Percentiles rank a stretch among this genome's conserved stretches.
Evolutionary conservation across 352 stramenopile genomes (phyloP).

Genomic region (Pythium periplocum): DNA sequence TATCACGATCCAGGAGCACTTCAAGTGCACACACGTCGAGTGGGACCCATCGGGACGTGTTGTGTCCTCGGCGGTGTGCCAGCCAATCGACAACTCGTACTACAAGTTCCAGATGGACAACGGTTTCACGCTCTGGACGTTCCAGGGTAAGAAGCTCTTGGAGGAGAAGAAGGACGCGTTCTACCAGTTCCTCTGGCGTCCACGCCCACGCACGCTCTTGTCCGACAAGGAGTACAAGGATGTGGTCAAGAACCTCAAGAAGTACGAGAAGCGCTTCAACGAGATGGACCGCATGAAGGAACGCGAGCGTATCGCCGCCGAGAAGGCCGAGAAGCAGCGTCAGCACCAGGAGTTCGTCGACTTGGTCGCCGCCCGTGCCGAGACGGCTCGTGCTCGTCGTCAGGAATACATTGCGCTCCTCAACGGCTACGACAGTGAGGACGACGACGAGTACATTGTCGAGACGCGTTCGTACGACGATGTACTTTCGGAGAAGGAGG

Average conservation of each 20-base stretch:
- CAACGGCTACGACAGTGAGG: slow-evolving; percentile 76
- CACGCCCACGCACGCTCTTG: slow-evolving; percentile 91
- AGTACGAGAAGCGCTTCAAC: slow-evolving; percentile 92
- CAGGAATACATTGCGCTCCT: slow-evolving; percentile 65
- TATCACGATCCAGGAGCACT: slow-evolving; percentile 96
- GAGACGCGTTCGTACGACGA: slow-evolving; percentile 72
- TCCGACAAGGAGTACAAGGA: slow-evolving; percentile 91
- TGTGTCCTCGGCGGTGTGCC: slow-evolving; percentile 93
- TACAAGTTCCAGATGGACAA: slow-evolving; percentile 99
- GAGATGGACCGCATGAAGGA: slow-evolving; percentile 84
- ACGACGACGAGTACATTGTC: slow-evolving; percentile 82
- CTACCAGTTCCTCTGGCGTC: slow-evolving; percentile 92
- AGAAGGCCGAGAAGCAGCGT: slow-evolving; percentile 67
- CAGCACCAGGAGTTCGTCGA: slow-evolving; percentile 68
- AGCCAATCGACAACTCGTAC: slow-evolving; percentile 93
- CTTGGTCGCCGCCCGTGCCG: slow-evolving; percentile 42
- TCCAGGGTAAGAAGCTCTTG: slow-evolving; percentile 94
- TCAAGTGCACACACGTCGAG: slow-evolving; percentile 96
- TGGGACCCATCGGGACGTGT: slow-evolving; percentile 97
- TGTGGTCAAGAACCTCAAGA: slow-evolving; percentile 96
- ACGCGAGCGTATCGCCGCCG: slow-evolving; percentile 57
- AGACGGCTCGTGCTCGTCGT: slow-evolving; percentile 23
- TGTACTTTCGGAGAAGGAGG: slow-evolving; percentile 60
- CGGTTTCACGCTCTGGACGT: slow-evolving; percentile 97
- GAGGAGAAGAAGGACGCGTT: slow-evolving; percentile 97